Conservation (phyloP, 116 monocot genomes). For the Trichopus zeylanicus region DNA sequence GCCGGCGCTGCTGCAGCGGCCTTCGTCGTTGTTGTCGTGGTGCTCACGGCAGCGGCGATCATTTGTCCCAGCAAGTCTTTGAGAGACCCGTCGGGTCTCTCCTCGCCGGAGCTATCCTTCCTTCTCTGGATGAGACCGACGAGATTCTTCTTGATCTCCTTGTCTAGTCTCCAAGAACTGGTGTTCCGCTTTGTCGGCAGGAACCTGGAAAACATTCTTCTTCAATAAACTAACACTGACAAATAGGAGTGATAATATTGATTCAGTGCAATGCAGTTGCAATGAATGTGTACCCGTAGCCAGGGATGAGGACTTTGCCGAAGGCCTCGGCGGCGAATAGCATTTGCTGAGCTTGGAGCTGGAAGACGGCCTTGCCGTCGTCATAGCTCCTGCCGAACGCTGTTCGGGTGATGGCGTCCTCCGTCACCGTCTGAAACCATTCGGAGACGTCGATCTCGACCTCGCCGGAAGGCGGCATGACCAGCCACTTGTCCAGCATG, state of each 20-base stretch:
- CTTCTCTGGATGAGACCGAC: conserved; percentile 21
- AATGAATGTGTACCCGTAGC: conserved; percentile 34
- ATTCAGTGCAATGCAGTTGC: too few species aligned
- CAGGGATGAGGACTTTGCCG: conserved; percentile 50
- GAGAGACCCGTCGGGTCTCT: conserved; percentile 3
- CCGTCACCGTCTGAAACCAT: conserved; percentile 37
- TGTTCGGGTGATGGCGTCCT: conserved; percentile 34
- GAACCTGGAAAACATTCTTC: conserved; percentile 28
- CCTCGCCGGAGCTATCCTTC: conserved; percentile 3
- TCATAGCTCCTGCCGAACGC: conserved; percentile 51
- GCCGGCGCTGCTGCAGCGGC: not conserved
- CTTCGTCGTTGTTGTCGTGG: too few species aligned
- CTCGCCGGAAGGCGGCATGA: conserved; percentile 15
- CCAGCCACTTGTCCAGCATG: conserved; percentile 29
- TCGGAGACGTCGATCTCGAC: conserved; percentile 43
- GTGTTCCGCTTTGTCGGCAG: conserved; percentile 42
- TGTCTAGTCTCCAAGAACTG: conserved; percentile 41
- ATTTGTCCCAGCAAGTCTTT: conserved; percentile 48
- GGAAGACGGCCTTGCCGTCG: conserved; percentile 32
- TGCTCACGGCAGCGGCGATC: conserved; percentile 22
- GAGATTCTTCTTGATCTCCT: conserved; percentile 37
- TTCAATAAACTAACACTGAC: too few species aligned
- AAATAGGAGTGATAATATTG: too few species aligned
- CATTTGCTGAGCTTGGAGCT: conserved; percentile 33
- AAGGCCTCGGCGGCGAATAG: conserved; percentile 35